phyloP scores from a whole-genome alignment of 805 yeast genomes.

The Starmerella riodocensis region DNA sequence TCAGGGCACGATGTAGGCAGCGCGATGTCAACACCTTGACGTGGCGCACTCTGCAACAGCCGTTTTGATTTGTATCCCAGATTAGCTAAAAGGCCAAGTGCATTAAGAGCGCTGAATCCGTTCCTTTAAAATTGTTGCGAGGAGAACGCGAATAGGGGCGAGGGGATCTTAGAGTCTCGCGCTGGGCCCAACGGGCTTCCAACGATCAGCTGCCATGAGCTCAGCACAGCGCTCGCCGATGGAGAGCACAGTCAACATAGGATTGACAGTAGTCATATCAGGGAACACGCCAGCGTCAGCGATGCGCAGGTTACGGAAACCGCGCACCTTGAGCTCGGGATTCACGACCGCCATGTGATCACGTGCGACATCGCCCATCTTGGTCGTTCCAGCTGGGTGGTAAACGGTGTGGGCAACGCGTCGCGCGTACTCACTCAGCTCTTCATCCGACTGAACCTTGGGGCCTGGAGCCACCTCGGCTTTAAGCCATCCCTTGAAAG shows the following conservation, averaged over 20 bases:
- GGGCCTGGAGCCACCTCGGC: slow-evolving; percentile 27
- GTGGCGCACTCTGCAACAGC: too few species aligned
- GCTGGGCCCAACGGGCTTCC: slow-evolving; percentile 1
- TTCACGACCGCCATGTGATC: slow-evolving; percentile 25
- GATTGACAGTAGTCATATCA: slow-evolving; percentile 20
- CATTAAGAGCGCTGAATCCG: too few species aligned
- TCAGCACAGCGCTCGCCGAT: slow-evolving; percentile 15
- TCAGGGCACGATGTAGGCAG: too few species aligned
- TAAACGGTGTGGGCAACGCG: slow-evolving; percentile 27
- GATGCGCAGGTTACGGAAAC: slow-evolving; percentile 25
- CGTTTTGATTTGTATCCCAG: too few species aligned
- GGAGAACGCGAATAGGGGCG: too few species aligned
- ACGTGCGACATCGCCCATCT: slow-evolving; percentile 17
- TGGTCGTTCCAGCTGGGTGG: slow-evolving; percentile 28
- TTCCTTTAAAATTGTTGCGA: too few species aligned
- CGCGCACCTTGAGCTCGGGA: slow-evolving; percentile 26
- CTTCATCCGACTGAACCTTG: slow-evolving; percentile 25
- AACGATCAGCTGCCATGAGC: slow-evolving; percentile 10
- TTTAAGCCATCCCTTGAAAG: slow-evolving; percentile 26
- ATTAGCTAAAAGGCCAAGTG: too few species aligned
- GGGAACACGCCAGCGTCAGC: slow-evolving; percentile 28
- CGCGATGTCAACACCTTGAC: too few species aligned
- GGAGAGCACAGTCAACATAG: slow-evolving; percentile 14
- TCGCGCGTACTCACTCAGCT: slow-evolving; percentile 25
- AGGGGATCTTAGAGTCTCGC: too few species aligned